Evolutionary conservation across 371 early-diverging fungal species (phyloP), one percentile per base, ranked within the genome.

Genomic region (Entomophthora muscae): DNA sequence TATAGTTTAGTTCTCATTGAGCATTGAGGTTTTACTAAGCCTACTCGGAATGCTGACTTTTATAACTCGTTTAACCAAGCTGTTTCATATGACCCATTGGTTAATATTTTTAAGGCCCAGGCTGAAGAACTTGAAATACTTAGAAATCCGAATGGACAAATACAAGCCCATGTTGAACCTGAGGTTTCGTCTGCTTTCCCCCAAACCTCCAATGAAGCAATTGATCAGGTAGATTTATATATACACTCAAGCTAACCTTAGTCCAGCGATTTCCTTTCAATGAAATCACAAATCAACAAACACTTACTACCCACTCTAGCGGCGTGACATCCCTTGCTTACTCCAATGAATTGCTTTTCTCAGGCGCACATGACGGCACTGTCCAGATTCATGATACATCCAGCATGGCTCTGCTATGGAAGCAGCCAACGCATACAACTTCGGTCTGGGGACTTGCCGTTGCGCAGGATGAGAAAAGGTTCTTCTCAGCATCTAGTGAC

Each of bases 361-460:
- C 81, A 21, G 84, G 83, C 12, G 75, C 77, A 0, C 82, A 84
- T 66, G 81, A 84, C 68, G 84, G 84, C 0, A 70, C 70, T 23
- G 76, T 78, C 26, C 77, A 80, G 60, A 77, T 80, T 23, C 24
- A 32, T 22, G 27, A 17, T 0, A 53, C 42, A 12, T 22, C 13
- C 22, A 28, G 24, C 1, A 17, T 42, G 7, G 22, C 13, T 23
- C 10, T 65, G 52, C 27, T 66, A 23, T 67, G 72, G 63, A 69
- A 71, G 23, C 60, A 73, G 27, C 63, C 70, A 29, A 78, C 74
- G 0, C 84, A 84, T 64, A 69, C 70, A n/a, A 75, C 81, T 55
- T 80, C 80, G 21, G 84, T 84, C 2, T 84, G 84, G 84, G 76
- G 81, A 29, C 65, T 84, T 30, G 81, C 82, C 0, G 72, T 78